These are phyloP conservation scores for Diaporthe eres DNA, from an alignment of 2,329 filamentous ascomycete species.

Conservation along the genomic window DNA sequence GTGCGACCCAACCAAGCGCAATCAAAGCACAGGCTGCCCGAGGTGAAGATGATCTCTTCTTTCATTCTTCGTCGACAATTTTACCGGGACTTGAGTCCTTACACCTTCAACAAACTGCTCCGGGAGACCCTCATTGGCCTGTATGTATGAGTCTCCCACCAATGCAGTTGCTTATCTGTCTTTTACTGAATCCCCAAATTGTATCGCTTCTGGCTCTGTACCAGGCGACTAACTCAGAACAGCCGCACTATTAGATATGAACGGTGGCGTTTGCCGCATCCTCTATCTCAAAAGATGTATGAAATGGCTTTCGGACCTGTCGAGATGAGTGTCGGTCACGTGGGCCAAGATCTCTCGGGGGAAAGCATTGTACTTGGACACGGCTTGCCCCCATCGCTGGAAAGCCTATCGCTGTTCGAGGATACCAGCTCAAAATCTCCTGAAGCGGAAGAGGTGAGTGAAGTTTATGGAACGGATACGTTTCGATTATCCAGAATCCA, in stretches of 20 bases:
- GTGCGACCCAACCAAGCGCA: neutral
- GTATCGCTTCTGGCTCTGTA: neutral
- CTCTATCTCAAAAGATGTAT: neutral
- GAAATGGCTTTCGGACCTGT: neutral
- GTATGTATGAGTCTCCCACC: neutral
- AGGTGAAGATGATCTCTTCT: conserved; percentile 10
- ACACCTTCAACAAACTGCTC: neutral
- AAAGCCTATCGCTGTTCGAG: conserved; percentile 11
- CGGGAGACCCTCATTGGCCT: neutral
- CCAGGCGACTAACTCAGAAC: neutral
- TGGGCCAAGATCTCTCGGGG: neutral
- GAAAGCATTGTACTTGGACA: neutral
- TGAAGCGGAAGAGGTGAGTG: neutral
- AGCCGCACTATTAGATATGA: conserved; percentile 18
- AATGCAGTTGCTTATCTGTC: neutral
- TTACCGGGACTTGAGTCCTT: neutral
- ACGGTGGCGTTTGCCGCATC: conserved; percentile 21
- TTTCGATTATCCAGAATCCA: neutral
- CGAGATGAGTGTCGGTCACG: neutral
- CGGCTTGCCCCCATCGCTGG: neutral
- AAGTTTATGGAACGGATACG: neutral
- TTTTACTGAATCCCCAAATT: neutral
- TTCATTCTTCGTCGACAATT: conserved; percentile 20
- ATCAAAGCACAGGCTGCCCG: neutral
- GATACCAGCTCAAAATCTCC: neutral